Evolutionary conservation across 352 stramenopile genomes (phyloP).

Genomic region (Plasmopara halstedii): DNA sequence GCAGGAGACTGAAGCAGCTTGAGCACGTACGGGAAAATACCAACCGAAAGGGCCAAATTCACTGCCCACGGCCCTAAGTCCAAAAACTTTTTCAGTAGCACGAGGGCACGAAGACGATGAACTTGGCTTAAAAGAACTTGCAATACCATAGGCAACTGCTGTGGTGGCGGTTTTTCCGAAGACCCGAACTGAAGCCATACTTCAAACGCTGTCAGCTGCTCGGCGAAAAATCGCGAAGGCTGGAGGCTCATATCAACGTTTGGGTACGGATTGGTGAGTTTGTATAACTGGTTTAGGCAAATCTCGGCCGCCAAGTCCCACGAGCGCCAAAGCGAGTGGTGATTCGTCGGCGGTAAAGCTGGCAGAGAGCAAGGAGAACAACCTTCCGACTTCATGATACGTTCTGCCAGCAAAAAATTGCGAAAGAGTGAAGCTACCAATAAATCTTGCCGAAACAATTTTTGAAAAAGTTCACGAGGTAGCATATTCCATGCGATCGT

Average conservation of each 20-base stretch:
- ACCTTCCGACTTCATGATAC: slow-evolving; percentile 91
- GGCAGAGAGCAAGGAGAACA: slow-evolving; percentile 90
- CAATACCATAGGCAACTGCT: slow-evolving; percentile 97
- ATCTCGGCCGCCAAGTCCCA: slow-evolving; percentile 98
- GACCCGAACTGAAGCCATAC: slow-evolving; percentile 97
- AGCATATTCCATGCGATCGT: slow-evolving; percentile 99
- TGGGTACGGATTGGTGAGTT: slow-evolving; percentile 60
- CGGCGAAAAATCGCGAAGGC: slow-evolving; percentile 95
- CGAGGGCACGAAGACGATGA: slow-evolving; percentile 94
- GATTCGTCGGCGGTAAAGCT: slow-evolving; percentile 88
- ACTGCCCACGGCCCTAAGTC: slow-evolving; percentile 90
- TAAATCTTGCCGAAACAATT: slow-evolving; percentile 99
- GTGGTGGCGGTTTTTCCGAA: slow-evolving; percentile 83
- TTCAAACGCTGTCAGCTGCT: slow-evolving; percentile 98
- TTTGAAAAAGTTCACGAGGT: slow-evolving; percentile 94
- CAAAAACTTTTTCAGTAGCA: slow-evolving; percentile 95
- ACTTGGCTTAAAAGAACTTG: slow-evolving; percentile 95
- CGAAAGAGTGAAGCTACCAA: slow-evolving; percentile 97
- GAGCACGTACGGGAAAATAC: slow-evolving; percentile 98
- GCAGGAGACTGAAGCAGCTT: slow-evolving; percentile 95
- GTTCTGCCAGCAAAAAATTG: slow-evolving; percentile 97
- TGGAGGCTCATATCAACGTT: slow-evolving; percentile 65
- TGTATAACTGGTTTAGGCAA: slow-evolving; percentile 94
- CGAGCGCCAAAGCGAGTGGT: slow-evolving; percentile 97
- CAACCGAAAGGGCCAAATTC: slow-evolving; percentile 90